Percentiles rank a stretch among this genome's conserved stretches.
phyloP scores from a whole-genome alignment of 441 rosid species.

The Jatropha multifida region DNA sequence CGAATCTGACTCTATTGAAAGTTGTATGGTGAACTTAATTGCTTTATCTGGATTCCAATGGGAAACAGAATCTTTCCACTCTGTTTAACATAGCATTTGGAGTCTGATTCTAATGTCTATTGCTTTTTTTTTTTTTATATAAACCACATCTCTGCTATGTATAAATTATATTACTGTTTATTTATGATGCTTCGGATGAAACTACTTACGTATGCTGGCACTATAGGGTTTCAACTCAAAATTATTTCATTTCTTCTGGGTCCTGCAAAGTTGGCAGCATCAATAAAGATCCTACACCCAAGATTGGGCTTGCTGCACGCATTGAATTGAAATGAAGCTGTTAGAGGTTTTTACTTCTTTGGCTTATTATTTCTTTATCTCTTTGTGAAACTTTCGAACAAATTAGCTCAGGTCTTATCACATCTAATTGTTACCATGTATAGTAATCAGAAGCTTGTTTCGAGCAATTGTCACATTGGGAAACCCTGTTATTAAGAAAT shows the following conservation, averaged over 20 bases:
- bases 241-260: neutral
- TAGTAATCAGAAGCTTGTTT: neutral
- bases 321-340: slow-evolving; percentile 8
- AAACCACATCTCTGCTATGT: too few species aligned
- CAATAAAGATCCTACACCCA: neutral
- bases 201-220: neutral
- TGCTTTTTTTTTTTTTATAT: too few species aligned
- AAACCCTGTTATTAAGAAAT: neutral
- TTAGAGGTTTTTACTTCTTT: slow-evolving; percentile 2
- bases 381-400: neutral
- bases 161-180: too few species aligned
- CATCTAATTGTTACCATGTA: neutral
- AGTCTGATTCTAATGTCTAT: too few species aligned
- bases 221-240: neutral
- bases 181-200: neutral
- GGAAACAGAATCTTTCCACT: too few species aligned
- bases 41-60: too few species aligned
- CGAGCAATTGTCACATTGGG: neutral
- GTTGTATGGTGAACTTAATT: too few species aligned
- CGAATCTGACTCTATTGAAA: neutral
- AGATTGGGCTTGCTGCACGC: neutral
- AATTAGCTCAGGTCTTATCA: neutral
- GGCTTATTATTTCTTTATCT: neutral
- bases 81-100: too few species aligned
- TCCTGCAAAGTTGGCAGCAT: neutral